Base-by-base conservation (phyloP, 202 grass and related monocot genomes). In the Eragrostis tef region DNA sequence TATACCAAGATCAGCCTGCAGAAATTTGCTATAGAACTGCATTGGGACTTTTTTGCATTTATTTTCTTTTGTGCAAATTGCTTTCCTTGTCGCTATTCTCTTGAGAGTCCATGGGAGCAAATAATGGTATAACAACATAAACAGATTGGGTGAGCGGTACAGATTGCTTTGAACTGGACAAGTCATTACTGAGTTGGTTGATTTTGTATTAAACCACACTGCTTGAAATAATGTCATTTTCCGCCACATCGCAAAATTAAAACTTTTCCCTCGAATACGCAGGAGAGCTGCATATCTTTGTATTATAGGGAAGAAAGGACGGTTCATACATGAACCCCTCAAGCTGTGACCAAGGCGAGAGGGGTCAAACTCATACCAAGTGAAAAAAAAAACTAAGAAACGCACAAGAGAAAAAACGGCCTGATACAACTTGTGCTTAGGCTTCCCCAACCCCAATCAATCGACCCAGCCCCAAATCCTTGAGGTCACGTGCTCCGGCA, bases 81-180 rank as follows among this genome's bases (percentile, higher is more conserved):
- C 52, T 22, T 20, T 67, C 43, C 7, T 45, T 56, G 21, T 41
- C 20, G 46, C 34, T 39, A 66, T 44, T 74, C 9, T 74, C 12
- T 74, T 42, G 21, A 65, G 39, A 50, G 45, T 29, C 46, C 21
- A 65, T 73, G n/a, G 5, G 43, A 36, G n/a, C 8, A 11, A 54
- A 46, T 9, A 11, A 45, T 27, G 31, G 11, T 66, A 66, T 6
- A 46, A 24, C 24, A 64, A 31, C 29, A 64, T 15, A 65, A 54
- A 52, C 44, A 0, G 10, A 2, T 60, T 49, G 41, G 14, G 39
- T 47, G 26, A 50, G 59, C 15, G 41, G 16, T 74, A 48, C 49
- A 74, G 6, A 39, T 12, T 67, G 29, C 50, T 67, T 81, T 86
- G 64, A 14, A 80, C 62, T 47, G 58, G 67, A 16, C 7, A 67